A percentile compares a stretch with the other conserved stretches of the same genome.
Evolutionary conservation across 352 stramenopile species (phyloP).

Genomic region (Globisporangium middletonii): DNA sequence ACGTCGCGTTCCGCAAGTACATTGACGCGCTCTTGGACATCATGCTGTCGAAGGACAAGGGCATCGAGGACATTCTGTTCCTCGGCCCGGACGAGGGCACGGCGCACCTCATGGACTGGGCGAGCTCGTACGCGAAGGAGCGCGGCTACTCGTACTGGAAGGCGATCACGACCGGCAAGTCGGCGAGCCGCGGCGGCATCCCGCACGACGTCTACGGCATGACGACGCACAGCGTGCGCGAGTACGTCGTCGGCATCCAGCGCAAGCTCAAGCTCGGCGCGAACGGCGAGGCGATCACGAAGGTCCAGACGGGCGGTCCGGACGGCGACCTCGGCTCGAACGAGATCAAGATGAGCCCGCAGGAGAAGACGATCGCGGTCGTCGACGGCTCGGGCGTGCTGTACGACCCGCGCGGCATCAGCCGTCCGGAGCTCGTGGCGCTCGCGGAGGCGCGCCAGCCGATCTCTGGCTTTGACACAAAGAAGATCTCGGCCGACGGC

Average conservation of each 20-base stretch:
- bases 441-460: constrained; percentile 86
- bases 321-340: constrained; percentile 98
- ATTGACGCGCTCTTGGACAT: constrained; percentile 96
- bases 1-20: constrained; percentile 92
- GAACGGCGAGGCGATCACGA: constrained; percentile 87
- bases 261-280: constrained; percentile 87
- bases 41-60: constrained; percentile 94
- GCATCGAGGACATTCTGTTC: constrained; percentile 95
- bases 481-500: constrained; percentile 58
- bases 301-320: constrained; percentile 96
- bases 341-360: constrained; percentile 95
- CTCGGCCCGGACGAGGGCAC: constrained; percentile 97
- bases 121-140: constrained; percentile 89
- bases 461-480: constrained; percentile 88
- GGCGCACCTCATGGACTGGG: constrained; percentile 96
- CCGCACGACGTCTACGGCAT: constrained; percentile 98
- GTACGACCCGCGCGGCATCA: constrained; percentile 93
- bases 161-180: constrained; percentile 97
- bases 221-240: constrained; percentile 95
- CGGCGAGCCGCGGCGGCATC: constrained; percentile 91
- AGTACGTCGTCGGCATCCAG: constrained; percentile 95
- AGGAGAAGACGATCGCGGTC: constrained; percentile 95
- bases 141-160: constrained; percentile 93
- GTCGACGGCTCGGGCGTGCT: constrained; percentile 93
- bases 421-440: constrained; percentile 88